Evolutionary conservation across 2,329 filamentous ascomycete species (phyloP), one percentile per base, ranked within the genome.

Genomic region (Cordyceps javanica): DNA sequence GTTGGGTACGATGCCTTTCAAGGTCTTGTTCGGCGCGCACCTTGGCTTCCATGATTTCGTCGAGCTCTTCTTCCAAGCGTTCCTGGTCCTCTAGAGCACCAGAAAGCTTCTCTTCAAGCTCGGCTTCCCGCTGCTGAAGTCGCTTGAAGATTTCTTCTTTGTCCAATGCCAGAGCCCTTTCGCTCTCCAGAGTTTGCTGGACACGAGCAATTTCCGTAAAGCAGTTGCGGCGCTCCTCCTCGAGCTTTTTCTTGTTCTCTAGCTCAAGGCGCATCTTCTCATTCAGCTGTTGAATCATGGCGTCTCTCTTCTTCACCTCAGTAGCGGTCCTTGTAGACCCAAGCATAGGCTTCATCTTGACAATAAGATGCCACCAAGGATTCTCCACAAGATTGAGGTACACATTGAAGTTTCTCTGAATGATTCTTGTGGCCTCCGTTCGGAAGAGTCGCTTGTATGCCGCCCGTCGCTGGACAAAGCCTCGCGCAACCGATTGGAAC

Each of bases 111-210:
- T 99, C 95, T 54, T 88, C 90, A 4, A 99, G 81, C 69, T 99
- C 93, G 11, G 86, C 82, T 72, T 99, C 94, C n/a, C 94, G 88
- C 55, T 87, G 77, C 68, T 97, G 94, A 23, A 99, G 79, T n/a
- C 95, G 85, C 69, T 93, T 95, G 78, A 97, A 99, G 60, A 99
- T 99, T 67, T 99, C 94, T 69, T 99, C 95, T 70, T 99, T 99
- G 73, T 99, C 94, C 5, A 99, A 77, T 1, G 94, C 94, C 42
- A 99, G 79, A n/a, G 93, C 90, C 51, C 94, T 86, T 72, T 99
- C 95, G 63, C 92, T 96, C 71, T 99, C 95, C 2, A 99, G 80
- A 0, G 90, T 96, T 66, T 97, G 91, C 69, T 97, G 92, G 48
- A 97, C 90, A 32, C 89, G 86, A 63, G 92, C 83, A 66, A 97